phyloP scores from a whole-genome alignment of 2,329 filamentous ascomycete species.

The Fusarium napiforme region DNA sequence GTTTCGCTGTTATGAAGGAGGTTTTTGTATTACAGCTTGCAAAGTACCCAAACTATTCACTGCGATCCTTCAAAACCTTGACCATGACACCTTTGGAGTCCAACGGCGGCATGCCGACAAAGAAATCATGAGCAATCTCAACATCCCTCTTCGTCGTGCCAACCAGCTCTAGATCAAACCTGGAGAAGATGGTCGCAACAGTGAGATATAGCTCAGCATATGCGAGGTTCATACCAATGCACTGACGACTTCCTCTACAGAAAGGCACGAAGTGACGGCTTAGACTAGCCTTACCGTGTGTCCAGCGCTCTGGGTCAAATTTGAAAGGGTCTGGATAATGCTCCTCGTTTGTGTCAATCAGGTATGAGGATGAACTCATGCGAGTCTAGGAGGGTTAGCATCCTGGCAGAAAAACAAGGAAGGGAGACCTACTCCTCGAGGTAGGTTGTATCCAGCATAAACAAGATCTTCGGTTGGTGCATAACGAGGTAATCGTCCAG shows the following conservation, averaged over 20 bases:
- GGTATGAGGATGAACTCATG: constrained; percentile 1
- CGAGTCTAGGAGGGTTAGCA: neutral
- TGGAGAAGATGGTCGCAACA: neutral
- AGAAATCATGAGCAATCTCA: constrained; percentile 3
- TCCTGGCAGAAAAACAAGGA: accelerated
- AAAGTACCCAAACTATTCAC: too few species aligned
- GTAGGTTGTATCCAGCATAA: neutral
- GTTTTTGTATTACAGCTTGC: accelerated
- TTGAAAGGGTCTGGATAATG: neutral
- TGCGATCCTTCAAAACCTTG: neutral
- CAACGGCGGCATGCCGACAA: neutral
- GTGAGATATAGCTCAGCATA: constrained; percentile 6
- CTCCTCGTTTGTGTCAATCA: neutral
- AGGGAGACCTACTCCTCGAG: neutral
- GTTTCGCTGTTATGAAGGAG: too few species aligned
- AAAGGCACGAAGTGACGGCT: neutral
- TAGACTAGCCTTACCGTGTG: neutral
- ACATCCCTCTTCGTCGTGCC: neutral
- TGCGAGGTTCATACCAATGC: neutral
- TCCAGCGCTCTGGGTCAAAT: neutral
- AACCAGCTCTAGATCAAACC: neutral
- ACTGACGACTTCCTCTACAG: neutral
- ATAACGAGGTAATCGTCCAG: neutral
- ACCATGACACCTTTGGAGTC: neutral
- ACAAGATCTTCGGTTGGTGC: neutral